These are phyloP conservation scores for Mrakia gelida DNA, from an alignment of 768 basidiomycete species.

Conservation along the genomic window DNA sequence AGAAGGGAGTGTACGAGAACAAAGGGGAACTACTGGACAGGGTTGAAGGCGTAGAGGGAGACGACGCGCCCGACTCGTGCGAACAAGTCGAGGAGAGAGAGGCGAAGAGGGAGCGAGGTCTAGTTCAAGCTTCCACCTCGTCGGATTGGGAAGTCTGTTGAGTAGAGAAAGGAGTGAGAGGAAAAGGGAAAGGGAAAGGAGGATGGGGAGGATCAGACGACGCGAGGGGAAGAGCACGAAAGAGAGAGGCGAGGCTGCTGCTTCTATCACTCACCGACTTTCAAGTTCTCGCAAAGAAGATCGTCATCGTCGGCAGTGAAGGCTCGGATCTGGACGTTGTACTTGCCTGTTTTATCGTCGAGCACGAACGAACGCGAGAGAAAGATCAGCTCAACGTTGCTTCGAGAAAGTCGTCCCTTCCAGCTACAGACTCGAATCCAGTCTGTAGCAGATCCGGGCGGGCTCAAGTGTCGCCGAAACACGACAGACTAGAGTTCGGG, in stretches of 20 bases:
- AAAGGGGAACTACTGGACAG: too few relatives aligned
- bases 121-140: background rate
- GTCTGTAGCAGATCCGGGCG: too few relatives aligned
- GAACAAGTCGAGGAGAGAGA: too few relatives aligned
- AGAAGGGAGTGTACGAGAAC: too few relatives aligned
- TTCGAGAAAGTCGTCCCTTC: background rate
- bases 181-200: background rate
- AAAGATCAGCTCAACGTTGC: background rate
- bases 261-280: slow-evolving; percentile 47
- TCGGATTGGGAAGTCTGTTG: slow-evolving; percentile 2
- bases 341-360: background rate
- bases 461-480: too few relatives aligned
- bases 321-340: slow-evolving; percentile 13
- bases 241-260: background rate
- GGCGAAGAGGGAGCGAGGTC: too few relatives aligned
- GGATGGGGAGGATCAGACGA: background rate
- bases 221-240: slow-evolving; percentile 5
- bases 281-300: slow-evolving; percentile 73
- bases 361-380: background rate
- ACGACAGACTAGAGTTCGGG: background rate
- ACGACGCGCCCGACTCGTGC: too few relatives aligned
- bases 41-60: too few relatives aligned
- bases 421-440: too few relatives aligned
- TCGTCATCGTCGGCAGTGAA: slow-evolving; percentile 63
- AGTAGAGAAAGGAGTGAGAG: background rate